These are phyloP conservation scores for Salicornia ramosissima DNA, from an alignment of 148 eudicot species.

Conservation along the genomic window DNA sequence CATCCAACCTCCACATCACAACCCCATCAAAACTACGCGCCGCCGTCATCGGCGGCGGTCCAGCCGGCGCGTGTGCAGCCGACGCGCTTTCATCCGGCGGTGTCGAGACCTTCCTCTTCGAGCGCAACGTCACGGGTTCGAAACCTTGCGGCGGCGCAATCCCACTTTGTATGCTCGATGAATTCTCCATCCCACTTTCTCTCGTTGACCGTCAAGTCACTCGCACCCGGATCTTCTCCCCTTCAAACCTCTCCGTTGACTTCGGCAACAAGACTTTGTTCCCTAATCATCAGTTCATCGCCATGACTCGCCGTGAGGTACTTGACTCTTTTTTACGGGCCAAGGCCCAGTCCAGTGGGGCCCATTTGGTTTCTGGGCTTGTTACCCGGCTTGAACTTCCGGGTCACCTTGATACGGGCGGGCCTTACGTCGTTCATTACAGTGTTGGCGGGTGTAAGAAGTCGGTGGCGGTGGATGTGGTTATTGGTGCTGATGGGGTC, in stretches of 20 bases:
- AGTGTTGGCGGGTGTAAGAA: slow-evolving; percentile 27
- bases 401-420: background rate
- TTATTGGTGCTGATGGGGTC: slow-evolving; percentile 86
- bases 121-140: slow-evolving; percentile 62
- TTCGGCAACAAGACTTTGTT: slow-evolving; percentile 79
- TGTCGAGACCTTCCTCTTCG: slow-evolving; percentile 75
- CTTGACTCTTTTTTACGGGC: slow-evolving; percentile 71
- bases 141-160: slow-evolving; percentile 97
- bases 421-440: slow-evolving; percentile 57
- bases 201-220: slow-evolving; percentile 79
- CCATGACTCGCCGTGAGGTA: slow-evolving; percentile 89
- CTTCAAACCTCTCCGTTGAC: slow-evolving; percentile 69
- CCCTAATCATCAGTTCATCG: slow-evolving; percentile 72
- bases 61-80: slow-evolving; percentile 86
- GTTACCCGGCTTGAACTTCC: slow-evolving; percentile 62
- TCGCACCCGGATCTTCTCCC: slow-evolving; percentile 75
- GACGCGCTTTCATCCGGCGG: slow-evolving; percentile 71
- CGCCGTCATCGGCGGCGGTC: slow-evolving; percentile 86
- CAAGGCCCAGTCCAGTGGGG: slow-evolving; percentile 59
- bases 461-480: slow-evolving; percentile 58
- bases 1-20: slow-evolving; percentile 22
- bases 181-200: slow-evolving; percentile 57
- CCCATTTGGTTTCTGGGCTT: slow-evolving; percentile 46
- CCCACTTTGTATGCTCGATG: slow-evolving; percentile 88
- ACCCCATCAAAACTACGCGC: slow-evolving; percentile 46